Percentiles rank a stretch among this genome's conserved stretches.
phyloP scores from a whole-genome alignment of 139 green algal species.

The Volvox africanus region DNA sequence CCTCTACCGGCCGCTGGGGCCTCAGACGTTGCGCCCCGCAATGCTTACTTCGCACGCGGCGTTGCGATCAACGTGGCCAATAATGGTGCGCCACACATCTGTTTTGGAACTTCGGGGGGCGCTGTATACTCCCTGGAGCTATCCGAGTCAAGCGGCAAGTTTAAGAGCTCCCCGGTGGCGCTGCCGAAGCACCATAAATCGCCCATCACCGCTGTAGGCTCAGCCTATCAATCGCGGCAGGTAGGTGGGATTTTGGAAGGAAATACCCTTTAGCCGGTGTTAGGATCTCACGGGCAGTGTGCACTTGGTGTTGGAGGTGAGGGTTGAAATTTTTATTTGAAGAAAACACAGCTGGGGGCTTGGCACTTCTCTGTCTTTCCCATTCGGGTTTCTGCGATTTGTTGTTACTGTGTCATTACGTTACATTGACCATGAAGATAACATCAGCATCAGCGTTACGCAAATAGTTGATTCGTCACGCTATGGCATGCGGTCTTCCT shows the following conservation, averaged over 20 bases:
- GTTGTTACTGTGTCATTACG: too few relatives aligned
- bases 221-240: slow-evolving; percentile 54
- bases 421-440: too few relatives aligned
- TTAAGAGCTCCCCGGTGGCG: slow-evolving; percentile 11
- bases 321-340: too few relatives aligned
- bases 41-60: slow-evolving; percentile 31
- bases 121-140: slow-evolving; percentile 24
- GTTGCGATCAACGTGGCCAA: slow-evolving; percentile 36
- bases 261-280: neutral
- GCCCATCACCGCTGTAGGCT: slow-evolving; percentile 48
- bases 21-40: neutral
- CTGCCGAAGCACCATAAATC: slow-evolving; percentile 35
- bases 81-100: slow-evolving; percentile 40
- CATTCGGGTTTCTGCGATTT: too few relatives aligned
- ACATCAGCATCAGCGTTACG: too few relatives aligned
- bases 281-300: too few relatives aligned
- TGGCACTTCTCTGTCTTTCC: too few relatives aligned
- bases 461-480: too few relatives aligned
- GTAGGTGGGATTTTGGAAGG: neutral
- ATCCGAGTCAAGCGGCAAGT: slow-evolving; percentile 15
- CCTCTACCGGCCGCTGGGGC: slow-evolving; percentile 34
- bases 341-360: too few relatives aligned
- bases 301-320: too few relatives aligned
- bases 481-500: too few relatives aligned
- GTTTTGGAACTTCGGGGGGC: slow-evolving; percentile 50